A percentile compares a stretch with the other conserved stretches of the same genome.
phyloP scores from a whole-genome alignment of 1,139 yeast genomes.

The Hemisphaericaspora subhashii region DNA sequence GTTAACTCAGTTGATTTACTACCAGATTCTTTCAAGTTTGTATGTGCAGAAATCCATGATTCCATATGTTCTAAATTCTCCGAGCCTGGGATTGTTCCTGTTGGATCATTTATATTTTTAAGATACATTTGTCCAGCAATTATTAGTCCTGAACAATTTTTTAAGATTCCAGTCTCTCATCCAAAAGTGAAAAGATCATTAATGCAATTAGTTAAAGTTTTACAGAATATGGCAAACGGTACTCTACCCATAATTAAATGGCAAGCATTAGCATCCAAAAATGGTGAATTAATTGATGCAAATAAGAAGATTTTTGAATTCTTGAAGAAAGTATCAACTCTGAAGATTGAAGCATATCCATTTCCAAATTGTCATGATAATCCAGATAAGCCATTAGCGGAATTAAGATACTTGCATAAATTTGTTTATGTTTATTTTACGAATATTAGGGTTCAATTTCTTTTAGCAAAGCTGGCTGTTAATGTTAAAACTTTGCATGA shows the following conservation, averaged over 20 bases:
- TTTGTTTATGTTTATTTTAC: slow-evolving; percentile 64
- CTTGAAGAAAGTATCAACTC: slow-evolving; percentile 30
- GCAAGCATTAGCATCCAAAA: slow-evolving; percentile 49
- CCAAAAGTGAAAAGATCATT: slow-evolving; percentile 66
- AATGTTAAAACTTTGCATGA: slow-evolving; percentile 24
- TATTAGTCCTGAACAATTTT: slow-evolving; percentile 77
- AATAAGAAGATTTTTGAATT: slow-evolving; percentile 49
- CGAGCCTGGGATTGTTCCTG: slow-evolving; percentile 66
- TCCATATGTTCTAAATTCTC: slow-evolving; percentile 69
- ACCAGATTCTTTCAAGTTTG: slow-evolving; percentile 73
- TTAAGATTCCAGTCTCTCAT: slow-evolving; percentile 46
- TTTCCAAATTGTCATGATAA: slow-evolving; percentile 24
- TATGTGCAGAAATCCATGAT: slow-evolving; percentile 69
- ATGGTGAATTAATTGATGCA: slow-evolving; percentile 44
- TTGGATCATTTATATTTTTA: slow-evolving; percentile 85
- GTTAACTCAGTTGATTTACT: slow-evolving; percentile 54
- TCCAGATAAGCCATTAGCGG: slow-evolving; percentile 44
- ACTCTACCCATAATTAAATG: slow-evolving; percentile 58
- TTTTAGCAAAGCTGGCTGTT: slow-evolving; percentile 24
- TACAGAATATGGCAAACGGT: slow-evolving; percentile 89
- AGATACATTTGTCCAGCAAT: slow-evolving; percentile 90
- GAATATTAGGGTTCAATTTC: slow-evolving; percentile 46
- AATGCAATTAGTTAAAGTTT: slow-evolving; percentile 78
- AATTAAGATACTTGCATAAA: slow-evolving; percentile 60
- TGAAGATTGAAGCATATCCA: slow-evolving; percentile 24